Percentiles rank a stretch among this genome's conserved stretches.
These are phyloP conservation scores for Raphanus sativus DNA, from an alignment of 345 rosid genomes.

Conservation along the genomic window DNA sequence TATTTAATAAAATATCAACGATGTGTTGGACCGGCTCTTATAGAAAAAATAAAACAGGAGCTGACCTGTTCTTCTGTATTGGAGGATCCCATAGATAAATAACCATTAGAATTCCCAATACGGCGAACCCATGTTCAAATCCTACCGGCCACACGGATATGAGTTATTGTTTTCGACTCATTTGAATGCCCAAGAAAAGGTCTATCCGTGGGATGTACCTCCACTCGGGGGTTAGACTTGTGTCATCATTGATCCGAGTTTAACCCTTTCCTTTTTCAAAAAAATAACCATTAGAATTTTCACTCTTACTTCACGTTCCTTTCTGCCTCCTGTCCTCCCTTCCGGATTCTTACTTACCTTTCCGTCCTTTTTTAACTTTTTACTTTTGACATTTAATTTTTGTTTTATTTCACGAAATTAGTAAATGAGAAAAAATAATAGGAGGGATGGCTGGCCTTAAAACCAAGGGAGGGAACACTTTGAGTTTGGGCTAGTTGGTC, in stretches of 20 bases:
- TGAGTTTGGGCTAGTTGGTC: neutral
- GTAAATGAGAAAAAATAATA: neutral
- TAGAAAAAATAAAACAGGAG: neutral
- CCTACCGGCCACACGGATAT: too few relatives aligned
- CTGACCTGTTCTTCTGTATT: slow-evolving; percentile 37
- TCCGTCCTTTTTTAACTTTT: neutral
- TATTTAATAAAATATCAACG: slow-evolving; percentile 12
- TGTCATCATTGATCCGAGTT: too few relatives aligned
- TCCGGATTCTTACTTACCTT: slow-evolving; percentile 10
- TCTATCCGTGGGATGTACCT: too few relatives aligned
- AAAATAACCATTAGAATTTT: too few relatives aligned
- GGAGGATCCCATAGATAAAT: slow-evolving; percentile 19
- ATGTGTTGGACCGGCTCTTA: slow-evolving; percentile 27
- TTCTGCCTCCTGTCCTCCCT: slow-evolving; percentile 28
- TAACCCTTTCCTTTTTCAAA: too few relatives aligned
- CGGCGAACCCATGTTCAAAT: too few relatives aligned
- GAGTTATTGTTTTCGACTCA: too few relatives aligned
- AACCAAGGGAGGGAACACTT: neutral
- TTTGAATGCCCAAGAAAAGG: too few relatives aligned
- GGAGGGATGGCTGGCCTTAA: neutral
- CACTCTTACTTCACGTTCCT: slow-evolving; percentile 1
- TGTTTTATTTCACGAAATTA: neutral
- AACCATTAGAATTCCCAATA: neutral
- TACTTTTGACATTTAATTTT: neutral
- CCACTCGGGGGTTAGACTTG: too few relatives aligned